Conservation (phyloP, 2,329 filamentous ascomycete species). For the Ophiostoma sp. region DNA sequence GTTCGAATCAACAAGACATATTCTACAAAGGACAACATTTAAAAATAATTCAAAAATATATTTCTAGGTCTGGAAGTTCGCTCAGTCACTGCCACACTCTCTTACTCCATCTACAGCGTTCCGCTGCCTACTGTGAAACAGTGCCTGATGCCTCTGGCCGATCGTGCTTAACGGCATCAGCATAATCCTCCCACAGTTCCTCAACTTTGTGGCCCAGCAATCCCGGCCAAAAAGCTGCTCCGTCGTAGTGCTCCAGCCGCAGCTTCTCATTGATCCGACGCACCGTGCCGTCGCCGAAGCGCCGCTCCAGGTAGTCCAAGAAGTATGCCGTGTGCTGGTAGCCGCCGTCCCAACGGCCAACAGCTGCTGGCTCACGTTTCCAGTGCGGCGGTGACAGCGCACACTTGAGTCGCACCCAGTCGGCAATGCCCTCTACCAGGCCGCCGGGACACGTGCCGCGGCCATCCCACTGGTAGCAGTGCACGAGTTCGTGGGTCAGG, state of each 20-base stretch:
- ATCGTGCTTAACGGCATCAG: conserved; percentile 34
- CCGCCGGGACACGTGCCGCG: conserved; percentile 66
- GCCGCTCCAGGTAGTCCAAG: conserved; percentile 76
- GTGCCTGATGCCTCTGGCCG: conserved; percentile 15
- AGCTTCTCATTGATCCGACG: conserved; percentile 68
- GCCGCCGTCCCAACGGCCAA: conserved; percentile 76
- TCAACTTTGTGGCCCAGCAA: conserved; percentile 66
- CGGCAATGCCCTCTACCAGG: conserved; percentile 85
- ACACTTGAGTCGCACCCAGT: conserved; percentile 82
- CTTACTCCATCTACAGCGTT: not conserved
- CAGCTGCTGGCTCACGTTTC: conserved; percentile 53
- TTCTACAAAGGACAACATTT: not conserved
- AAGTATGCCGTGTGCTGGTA: conserved; percentile 94
- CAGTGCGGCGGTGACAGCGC: conserved; percentile 79
- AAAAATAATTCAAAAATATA: not conserved
- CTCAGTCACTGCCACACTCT: not conserved
- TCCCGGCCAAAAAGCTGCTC: conserved; percentile 65
- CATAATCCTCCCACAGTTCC: conserved; percentile 75
- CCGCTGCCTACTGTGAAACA: not conserved
- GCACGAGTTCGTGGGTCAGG: conserved; percentile 87
- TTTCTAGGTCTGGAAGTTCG: too few relatives aligned
- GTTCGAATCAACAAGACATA: not conserved
- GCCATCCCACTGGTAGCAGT: conserved; percentile 85
- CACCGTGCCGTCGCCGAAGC: conserved; percentile 61
- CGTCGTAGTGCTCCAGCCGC: conserved; percentile 61